These are phyloP conservation scores for Cryptosporidium tyzzeri DNA, from an alignment of 169 alveolate genomes.

Conservation along the genomic window DNA sequence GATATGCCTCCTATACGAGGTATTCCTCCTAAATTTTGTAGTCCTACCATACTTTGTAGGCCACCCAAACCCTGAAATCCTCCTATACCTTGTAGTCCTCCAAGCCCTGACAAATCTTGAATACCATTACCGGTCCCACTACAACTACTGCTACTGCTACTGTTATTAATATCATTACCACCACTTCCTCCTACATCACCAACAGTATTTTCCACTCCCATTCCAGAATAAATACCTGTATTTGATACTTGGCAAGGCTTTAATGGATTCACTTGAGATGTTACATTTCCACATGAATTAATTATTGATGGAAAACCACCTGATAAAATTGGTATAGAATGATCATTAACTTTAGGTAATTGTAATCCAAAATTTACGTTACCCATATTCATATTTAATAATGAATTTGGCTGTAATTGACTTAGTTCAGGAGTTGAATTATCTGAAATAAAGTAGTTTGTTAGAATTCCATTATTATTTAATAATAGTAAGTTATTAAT, in stretches of 20 bases:
- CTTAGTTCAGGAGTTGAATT: background rate
- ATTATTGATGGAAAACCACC: background rate
- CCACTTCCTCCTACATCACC: background rate
- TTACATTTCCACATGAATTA: background rate
- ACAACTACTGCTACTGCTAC: background rate
- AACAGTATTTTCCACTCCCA: background rate
- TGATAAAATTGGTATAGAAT: background rate
- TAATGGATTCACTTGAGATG: background rate
- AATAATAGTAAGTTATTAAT: too few species aligned
- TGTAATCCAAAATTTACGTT: background rate
- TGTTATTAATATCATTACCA: background rate
- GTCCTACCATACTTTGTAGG: too few species aligned
- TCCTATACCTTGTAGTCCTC: background rate
- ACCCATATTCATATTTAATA: background rate
- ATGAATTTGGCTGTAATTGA: background rate
- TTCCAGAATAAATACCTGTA: background rate
- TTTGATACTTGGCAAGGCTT: background rate
- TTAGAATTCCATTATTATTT: background rate
- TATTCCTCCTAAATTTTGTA: too few species aligned
- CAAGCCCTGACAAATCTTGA: background rate
- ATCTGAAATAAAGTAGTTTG: background rate
- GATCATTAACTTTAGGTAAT: background rate
- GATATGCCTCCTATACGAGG: background rate
- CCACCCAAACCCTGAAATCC: background rate
- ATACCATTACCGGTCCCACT: background rate